Conservation (phyloP, 2,329 filamentous ascomycete genomes). For the Colletotrichum cereale region DNA sequence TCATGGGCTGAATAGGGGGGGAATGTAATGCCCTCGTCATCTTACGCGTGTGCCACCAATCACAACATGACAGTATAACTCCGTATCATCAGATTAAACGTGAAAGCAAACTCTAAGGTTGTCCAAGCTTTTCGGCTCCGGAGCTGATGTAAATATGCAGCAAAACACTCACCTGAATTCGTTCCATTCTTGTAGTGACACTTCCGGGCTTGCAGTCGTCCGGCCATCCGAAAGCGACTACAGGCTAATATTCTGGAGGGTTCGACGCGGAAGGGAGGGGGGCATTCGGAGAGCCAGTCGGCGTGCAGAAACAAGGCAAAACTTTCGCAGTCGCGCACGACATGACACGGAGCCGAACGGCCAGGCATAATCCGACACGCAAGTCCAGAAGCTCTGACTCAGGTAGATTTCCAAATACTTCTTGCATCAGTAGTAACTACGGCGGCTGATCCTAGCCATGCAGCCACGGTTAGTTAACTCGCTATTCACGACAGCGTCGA, state of each 20-base stretch:
- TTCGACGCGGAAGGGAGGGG: neutral
- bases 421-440: neutral
- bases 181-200: conserved; percentile 9
- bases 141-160: conserved; percentile 9
- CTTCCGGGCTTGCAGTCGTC: conserved; percentile 18
- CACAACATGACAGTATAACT: too few species aligned
- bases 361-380: conserved; percentile 33
- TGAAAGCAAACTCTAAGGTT: neutral
- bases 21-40: too few species aligned
- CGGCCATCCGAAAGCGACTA: conserved; percentile 19
- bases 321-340: neutral
- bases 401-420: neutral
- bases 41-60: neutral
- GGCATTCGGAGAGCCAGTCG: too few species aligned
- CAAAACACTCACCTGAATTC: neutral
- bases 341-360: neutral
- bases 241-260: neutral
- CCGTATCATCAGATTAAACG: too few species aligned
- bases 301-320: neutral
- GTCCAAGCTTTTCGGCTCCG: conserved; percentile 1
- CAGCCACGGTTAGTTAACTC: neutral
- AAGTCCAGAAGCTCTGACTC: conserved; percentile 2
- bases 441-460: neutral
- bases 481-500: neutral
- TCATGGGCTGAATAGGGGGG: neutral